Evolutionary conservation across 345 rosid genomes (phyloP).

Genomic region (Brassica juncea): DNA sequence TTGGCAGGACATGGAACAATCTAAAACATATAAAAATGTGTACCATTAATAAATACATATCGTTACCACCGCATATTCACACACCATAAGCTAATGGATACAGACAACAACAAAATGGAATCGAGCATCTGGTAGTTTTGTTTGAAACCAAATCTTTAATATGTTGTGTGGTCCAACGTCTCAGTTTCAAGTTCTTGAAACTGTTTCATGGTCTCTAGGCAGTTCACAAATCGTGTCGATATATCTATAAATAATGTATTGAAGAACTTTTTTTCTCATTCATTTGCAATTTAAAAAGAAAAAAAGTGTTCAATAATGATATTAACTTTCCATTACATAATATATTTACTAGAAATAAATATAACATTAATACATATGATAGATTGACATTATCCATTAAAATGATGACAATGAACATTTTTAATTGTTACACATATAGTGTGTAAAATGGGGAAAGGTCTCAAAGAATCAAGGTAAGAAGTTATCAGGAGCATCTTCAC

Average conservation of each 20-base stretch:
- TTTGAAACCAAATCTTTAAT: background rate
- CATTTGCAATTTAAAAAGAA: background rate
- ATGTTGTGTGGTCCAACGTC: conserved; percentile 26
- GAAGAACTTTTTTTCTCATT: background rate
- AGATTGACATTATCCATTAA: conserved; percentile 34
- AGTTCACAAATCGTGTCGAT: conserved; percentile 10
- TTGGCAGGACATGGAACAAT: background rate
- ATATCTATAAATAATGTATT: background rate
- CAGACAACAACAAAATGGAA: background rate
- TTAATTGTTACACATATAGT: background rate
- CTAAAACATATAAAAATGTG: background rate
- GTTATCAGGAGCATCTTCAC: conserved; percentile 45
- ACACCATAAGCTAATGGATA: background rate
- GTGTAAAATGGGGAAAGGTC: background rate
- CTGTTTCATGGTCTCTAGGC: conserved; percentile 5
- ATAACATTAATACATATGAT: conserved; percentile 15
- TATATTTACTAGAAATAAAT: conserved; percentile 24
- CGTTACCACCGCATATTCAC: background rate
- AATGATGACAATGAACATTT: conserved; percentile 11
- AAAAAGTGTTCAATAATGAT: background rate
- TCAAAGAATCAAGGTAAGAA: conserved; percentile 47
- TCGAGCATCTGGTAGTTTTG: background rate
- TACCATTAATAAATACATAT: background rate
- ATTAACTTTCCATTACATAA: conserved; percentile 12
- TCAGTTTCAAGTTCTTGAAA: conserved; percentile 26